Evolutionary conservation across 306 rosid genomes (phyloP).

Genomic region (Oemleria cerasiformis): DNA sequence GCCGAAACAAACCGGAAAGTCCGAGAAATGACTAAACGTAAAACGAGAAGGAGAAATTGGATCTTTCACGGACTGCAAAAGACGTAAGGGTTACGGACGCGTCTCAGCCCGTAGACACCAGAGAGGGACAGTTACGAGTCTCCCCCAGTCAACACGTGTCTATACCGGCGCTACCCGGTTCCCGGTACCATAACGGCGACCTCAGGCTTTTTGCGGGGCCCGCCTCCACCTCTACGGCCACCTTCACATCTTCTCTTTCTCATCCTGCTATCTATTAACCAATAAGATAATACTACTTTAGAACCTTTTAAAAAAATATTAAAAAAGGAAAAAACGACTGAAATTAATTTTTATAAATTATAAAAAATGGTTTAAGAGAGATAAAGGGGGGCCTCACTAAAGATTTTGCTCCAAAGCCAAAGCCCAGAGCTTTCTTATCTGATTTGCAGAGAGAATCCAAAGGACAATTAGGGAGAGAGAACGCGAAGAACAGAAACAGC

Average conservation of each 20-base stretch:
- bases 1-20: neutral
- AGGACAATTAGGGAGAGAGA: slow-evolving; percentile 29
- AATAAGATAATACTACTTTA: neutral
- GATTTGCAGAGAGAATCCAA: slow-evolving; percentile 69
- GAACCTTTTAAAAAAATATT: neutral
- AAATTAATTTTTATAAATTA: slow-evolving; percentile 1
- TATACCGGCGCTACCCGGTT: slow-evolving; percentile 32
- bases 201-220: slow-evolving; percentile 31
- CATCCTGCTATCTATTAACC: neutral
- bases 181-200: slow-evolving; percentile 42
- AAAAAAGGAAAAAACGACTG: neutral
- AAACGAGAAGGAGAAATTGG: slow-evolving; percentile 25
- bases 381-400: slow-evolving; percentile 29
- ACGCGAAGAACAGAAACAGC: slow-evolving; percentile 34
- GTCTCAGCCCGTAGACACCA: slow-evolving; percentile 3
- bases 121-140: slow-evolving; percentile 7
- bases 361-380: slow-evolving; percentile 14
- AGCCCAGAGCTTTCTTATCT: slow-evolving; percentile 41
- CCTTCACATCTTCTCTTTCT: neutral
- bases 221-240: slow-evolving; percentile 25
- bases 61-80: slow-evolving; percentile 15
- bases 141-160: slow-evolving; percentile 48
- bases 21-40: slow-evolving; percentile 29
- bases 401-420: slow-evolving; percentile 51
- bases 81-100: slow-evolving; percentile 33